Percentiles rank a stretch among this genome's conserved stretches.
These are phyloP conservation scores for Xanthoconium stramineum DNA, from an alignment of 768 basidiomycete species.

Conservation along the genomic window DNA sequence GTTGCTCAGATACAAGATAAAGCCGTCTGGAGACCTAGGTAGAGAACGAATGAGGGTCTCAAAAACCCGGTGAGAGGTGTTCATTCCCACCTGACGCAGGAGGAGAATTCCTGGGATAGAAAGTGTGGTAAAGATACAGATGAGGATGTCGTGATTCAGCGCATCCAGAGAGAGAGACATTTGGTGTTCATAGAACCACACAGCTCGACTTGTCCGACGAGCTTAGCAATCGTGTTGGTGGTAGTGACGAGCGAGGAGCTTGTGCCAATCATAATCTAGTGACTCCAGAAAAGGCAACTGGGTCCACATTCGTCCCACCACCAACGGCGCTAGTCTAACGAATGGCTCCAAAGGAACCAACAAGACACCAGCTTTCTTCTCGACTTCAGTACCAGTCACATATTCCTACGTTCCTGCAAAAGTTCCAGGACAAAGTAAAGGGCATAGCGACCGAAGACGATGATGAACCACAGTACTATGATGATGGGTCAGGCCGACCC, in stretches of 20 bases:
- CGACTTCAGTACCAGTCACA: conserved; percentile 60
- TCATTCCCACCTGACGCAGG: conserved; percentile 40
- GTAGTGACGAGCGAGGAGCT: not conserved
- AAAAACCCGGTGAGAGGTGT: not conserved
- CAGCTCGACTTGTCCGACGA: not conserved
- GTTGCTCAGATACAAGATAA: conserved; percentile 40
- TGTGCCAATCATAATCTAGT: not conserved
- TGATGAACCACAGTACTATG: conserved; percentile 52
- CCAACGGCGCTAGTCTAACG: not conserved
- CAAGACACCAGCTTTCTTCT: conserved; percentile 67
- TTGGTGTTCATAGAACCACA: not conserved
- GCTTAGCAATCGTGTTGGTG: not conserved
- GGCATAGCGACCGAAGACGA: conserved; percentile 51
- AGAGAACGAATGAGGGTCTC: not conserved
- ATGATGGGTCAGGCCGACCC: conserved; percentile 64
- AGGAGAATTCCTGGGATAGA: conserved; percentile 41
- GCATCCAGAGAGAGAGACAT: conserved; percentile 22
- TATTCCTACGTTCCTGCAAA: conserved; percentile 63
- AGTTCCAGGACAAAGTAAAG: conserved; percentile 59
- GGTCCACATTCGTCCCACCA: not conserved
- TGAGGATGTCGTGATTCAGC: conserved; percentile 38
- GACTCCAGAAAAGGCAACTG: conserved; percentile 19
- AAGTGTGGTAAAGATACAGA: conserved; percentile 34
- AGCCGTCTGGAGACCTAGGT: conserved; percentile 52
- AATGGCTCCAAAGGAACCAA: conserved; percentile 59